Evolutionary conservation across 305 asterid species (phyloP), one percentile per base, ranked within the genome.

Genomic region (Fraxinus platypoda): DNA sequence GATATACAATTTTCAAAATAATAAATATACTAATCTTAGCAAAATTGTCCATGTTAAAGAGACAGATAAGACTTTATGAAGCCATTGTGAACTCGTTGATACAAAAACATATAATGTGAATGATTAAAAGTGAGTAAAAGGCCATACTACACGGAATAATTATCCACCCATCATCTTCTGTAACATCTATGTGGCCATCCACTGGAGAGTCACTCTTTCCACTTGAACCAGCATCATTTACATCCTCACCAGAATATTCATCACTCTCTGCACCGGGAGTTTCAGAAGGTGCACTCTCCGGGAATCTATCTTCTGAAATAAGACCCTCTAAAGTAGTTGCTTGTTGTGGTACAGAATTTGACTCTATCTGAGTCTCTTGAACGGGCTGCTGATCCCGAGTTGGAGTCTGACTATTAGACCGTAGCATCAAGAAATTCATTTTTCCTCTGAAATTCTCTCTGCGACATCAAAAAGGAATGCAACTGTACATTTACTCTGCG

Each of bases 351-450:
- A 52, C 89, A 80, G 83, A 82, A 83, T 79, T 86, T 49, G 62
- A 74, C 83, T 84, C 93, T 21, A 28, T 80, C 76, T 71, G 91
- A 78, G 86, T 81, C 87, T 89, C 96, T 79, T 88, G 90, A 76
- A 86, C 87, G 78, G 94, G 75, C 77, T 83, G 88, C 52, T 79
- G 89, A 84, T 85, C 92, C 74, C 84, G 89, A 84, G 90, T 90
- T 87, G 94, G 88, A 88, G 90, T 86, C 93, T 88, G 98, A 89
- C 82, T 91, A 74, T 86, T 88, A 74, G 97, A 90, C 92, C 98
- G 91, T 95, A 89, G 91, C 94, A 90, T 90, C 91, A 94, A 80
- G 86, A 96, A 94, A 84, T 96, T 93, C 99, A 96, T 96, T 77
- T 87, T 90, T 80, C 80, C 87, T 79, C 90, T 85, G 81, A 87